Conservation (phyloP, 2,329 filamentous ascomycete genomes). For the Arthrobotrys entomopaga region DNA sequence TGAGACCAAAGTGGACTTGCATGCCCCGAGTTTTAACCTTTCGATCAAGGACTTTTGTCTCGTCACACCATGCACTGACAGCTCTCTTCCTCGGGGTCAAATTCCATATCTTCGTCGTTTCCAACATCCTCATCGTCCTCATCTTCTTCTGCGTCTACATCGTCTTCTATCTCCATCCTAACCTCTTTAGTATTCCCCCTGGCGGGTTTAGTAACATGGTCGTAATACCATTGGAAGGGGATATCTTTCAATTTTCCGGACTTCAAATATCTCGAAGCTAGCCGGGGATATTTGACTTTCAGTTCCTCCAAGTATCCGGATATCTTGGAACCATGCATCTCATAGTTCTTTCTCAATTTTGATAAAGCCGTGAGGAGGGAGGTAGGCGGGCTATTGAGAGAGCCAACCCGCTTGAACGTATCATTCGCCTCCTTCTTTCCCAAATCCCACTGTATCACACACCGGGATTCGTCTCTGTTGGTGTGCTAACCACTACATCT, state of each 20-base stretch:
- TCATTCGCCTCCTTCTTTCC: background rate
- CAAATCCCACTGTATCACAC: background rate
- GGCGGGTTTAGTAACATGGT: background rate
- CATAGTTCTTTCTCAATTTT: conserved; percentile 3
- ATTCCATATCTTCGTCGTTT: background rate
- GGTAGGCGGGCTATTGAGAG: conserved; percentile 12
- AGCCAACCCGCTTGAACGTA: background rate
- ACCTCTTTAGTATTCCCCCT: background rate
- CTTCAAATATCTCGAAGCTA: conserved; percentile 9
- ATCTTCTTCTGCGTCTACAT: conserved; percentile 2
- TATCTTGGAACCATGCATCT: conserved; percentile 16
- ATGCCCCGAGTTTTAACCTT: background rate
- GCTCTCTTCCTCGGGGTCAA: background rate
- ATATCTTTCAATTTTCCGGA: background rate
- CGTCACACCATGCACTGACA: conserved; percentile 6
- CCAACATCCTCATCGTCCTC: background rate
- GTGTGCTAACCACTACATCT: background rate
- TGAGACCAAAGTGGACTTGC: background rate
- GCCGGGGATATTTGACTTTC: conserved; percentile 1
- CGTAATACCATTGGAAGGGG: background rate
- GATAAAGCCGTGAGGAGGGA: conserved; percentile 10
- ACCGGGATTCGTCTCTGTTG: background rate
- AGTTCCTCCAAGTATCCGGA: conserved; percentile 4
- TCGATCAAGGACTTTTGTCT: background rate
- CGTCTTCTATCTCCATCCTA: background rate